A percentile compares a stretch with the other conserved stretches of the same genome.
These are phyloP conservation scores for Lasiosphaeria ovina DNA, from an alignment of 495 filamentous ascomycete genomes.

Conservation along the genomic window DNA sequence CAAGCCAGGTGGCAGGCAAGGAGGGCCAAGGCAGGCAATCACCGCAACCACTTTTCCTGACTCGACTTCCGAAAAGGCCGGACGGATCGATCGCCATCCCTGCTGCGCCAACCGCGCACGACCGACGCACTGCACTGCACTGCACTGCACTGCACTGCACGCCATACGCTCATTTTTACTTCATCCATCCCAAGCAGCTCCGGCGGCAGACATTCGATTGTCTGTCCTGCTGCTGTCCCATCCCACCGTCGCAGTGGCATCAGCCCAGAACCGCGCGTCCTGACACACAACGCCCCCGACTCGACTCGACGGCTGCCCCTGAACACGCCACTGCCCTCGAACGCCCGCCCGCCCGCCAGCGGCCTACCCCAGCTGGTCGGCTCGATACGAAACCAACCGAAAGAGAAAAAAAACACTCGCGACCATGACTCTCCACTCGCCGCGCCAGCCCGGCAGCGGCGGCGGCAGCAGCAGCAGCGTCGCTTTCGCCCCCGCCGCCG, in stretches of 20 bases:
- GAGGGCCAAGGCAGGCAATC: too few species aligned
- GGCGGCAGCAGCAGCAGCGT: neutral
- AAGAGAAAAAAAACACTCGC: too few species aligned
- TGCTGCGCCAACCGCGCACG: neutral
- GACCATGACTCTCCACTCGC: constrained; percentile 17
- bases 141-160: too few species aligned
- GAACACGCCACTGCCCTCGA: neutral
- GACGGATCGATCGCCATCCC: neutral
- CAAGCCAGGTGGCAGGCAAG: neutral
- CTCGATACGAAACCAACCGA: constrained; percentile 13
- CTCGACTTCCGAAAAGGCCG: constrained; percentile 12
- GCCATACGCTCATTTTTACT: neutral
- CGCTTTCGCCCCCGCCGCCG: constrained; percentile 3
- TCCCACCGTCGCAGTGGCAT: neutral
- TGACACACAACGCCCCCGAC: neutral
- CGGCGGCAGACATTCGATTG: constrained; percentile 19
- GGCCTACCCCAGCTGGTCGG: neutral
- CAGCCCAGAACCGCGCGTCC: too few species aligned
- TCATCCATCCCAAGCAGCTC: neutral
- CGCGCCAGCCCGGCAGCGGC: neutral
- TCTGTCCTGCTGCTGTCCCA: constrained; percentile 11
- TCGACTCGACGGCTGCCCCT: neutral
- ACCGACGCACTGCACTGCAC: neutral
- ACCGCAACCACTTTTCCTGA: too few species aligned
- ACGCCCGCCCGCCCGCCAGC: neutral